phyloP scores from a whole-genome alignment of 768 basidiomycete species.

The Phaeotremella fagi region DNA sequence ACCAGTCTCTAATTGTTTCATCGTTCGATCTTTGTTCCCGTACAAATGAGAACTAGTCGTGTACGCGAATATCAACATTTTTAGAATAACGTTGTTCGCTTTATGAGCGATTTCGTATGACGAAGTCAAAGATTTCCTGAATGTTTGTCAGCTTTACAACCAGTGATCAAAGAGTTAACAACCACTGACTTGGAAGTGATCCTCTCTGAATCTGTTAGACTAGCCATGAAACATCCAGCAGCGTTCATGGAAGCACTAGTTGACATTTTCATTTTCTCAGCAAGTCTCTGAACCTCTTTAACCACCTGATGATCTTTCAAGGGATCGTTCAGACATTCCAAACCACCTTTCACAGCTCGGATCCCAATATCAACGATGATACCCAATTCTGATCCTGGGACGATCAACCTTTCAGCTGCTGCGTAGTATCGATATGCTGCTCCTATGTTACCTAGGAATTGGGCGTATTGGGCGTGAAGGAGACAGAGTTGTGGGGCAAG shows the following conservation, averaged over 20 bases:
- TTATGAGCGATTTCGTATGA: constrained; percentile 29
- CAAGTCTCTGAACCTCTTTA: constrained; percentile 8
- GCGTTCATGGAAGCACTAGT: constrained; percentile 22
- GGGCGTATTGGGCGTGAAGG: constrained; percentile 26
- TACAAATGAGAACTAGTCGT: constrained; percentile 32
- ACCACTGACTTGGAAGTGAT: constrained; percentile 33
- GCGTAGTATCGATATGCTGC: constrained; percentile 21
- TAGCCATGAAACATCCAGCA: constrained; percentile 23
- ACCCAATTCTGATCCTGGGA: constrained; percentile 23
- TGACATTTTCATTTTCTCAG: constrained; percentile 14
- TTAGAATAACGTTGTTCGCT: constrained; percentile 27
- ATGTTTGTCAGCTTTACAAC: not conserved
- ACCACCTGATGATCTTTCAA: constrained; percentile 2
- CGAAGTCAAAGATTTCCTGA: constrained; percentile 26
- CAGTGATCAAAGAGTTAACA: not conserved
- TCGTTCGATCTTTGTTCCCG: constrained; percentile 20
- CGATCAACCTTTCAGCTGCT: constrained; percentile 13
- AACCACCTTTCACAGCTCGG: constrained; percentile 8
- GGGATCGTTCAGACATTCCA: not conserved
- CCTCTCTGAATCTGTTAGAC: constrained; percentile 24
- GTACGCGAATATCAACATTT: constrained; percentile 35
- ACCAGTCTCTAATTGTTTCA: constrained; percentile 34
- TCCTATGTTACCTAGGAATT: constrained; percentile 16
- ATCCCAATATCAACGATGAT: constrained; percentile 24
- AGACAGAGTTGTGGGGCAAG: constrained; percentile 34